phyloP scores from a whole-genome alignment of 2,329 filamentous ascomycete species.

The Anthostomella pinea region DNA sequence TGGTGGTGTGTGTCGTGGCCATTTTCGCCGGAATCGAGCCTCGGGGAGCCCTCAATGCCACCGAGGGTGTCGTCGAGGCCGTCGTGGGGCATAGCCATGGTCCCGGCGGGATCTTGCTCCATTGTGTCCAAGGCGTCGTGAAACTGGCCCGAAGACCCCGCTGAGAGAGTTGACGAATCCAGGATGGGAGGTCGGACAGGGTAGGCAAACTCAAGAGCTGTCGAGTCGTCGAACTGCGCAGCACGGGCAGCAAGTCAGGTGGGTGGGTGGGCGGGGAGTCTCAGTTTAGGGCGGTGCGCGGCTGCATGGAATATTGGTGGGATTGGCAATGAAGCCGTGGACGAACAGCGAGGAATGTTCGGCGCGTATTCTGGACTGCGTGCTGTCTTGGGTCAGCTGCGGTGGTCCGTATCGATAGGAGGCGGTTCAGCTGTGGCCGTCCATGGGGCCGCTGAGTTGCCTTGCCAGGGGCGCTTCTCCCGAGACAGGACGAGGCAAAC shows the following conservation, averaged over 20 bases:
- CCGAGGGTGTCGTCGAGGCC: constrained; percentile 49
- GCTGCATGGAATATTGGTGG: constrained; percentile 20
- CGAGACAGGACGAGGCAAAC: neutral
- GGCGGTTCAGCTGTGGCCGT: constrained; percentile 11
- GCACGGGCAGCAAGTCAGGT: no score
- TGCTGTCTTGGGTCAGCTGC: constrained; percentile 14
- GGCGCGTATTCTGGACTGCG: constrained; percentile 17
- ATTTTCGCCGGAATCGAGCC: constrained; percentile 29
- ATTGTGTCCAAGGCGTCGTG: constrained; percentile 52
- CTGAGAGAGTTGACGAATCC: constrained; percentile 50
- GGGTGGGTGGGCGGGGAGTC: no score
- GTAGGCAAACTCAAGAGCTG: constrained; percentile 8
- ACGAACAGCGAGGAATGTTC: constrained; percentile 19
- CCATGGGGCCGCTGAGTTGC: no score
- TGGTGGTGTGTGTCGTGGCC: constrained; percentile 36
- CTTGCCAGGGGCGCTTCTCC: neutral
- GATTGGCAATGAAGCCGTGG: constrained; percentile 16
- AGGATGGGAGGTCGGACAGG: constrained; percentile 30
- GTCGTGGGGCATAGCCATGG: constrained; percentile 26
- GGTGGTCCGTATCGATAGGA: constrained; percentile 11
- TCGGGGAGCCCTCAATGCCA: constrained; percentile 47
- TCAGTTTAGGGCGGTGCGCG: constrained; percentile 18
- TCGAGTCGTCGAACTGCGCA: constrained; percentile 10
- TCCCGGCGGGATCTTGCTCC: constrained; percentile 40
- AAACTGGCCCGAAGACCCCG: constrained; percentile 51